phyloP scores from a whole-genome alignment of 768 basidiomycete genomes.

The Favolaschia claudopus region DNA sequence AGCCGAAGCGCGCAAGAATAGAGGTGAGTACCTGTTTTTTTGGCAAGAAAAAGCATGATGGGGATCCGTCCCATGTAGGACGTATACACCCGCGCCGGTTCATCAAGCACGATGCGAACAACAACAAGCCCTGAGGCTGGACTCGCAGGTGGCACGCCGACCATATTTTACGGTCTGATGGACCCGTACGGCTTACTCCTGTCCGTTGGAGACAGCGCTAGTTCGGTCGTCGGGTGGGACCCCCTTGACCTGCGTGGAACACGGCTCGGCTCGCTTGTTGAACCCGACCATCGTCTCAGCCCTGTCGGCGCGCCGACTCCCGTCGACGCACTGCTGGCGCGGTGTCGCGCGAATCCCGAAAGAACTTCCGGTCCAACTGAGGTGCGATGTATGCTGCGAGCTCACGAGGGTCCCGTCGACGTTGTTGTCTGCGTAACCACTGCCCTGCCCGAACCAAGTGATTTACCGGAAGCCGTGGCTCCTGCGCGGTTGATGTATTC shows the following conservation, averaged over 20 bases:
- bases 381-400: neutral
- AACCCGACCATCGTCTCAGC: constrained; percentile 10
- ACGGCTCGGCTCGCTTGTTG: constrained; percentile 18
- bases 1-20: constrained; percentile 16
- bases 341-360: neutral
- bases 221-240: constrained; percentile 16
- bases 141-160: constrained; percentile 8
- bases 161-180: constrained; percentile 14
- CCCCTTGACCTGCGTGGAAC: constrained; percentile 19
- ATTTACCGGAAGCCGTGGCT: constrained; percentile 15
- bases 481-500: constrained; percentile 21
- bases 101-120: too few relatives aligned
- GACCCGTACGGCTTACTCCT: constrained; percentile 8
- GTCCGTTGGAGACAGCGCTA: constrained; percentile 9
- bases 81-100: too few relatives aligned
- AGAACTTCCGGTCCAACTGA: neutral
- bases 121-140: constrained; percentile 6
- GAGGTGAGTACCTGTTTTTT: too few relatives aligned
- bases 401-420: neutral
- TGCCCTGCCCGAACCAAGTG: neutral
- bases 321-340: constrained; percentile 5
- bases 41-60: too few relatives aligned
- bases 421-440: constrained; percentile 6
- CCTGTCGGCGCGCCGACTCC: neutral
- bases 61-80: too few relatives aligned